Evolutionary conservation across 106 monocot genomes (phyloP).

Genomic region (Dendrobium nobile): DNA sequence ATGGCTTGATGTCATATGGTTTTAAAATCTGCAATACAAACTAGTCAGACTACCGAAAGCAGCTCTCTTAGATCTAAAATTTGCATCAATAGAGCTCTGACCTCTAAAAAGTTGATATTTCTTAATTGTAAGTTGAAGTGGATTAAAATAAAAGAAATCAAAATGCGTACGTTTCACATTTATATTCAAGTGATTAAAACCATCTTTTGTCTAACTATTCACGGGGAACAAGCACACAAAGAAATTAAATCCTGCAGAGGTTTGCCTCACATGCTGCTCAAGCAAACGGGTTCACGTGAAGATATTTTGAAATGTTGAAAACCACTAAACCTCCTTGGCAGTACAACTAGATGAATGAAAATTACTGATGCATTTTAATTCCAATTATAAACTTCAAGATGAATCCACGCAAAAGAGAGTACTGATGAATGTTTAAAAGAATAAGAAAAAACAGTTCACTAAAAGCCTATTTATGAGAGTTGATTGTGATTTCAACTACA

Average conservation of each 20-base stretch:
- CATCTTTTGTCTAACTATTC: neutral
- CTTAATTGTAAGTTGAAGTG: neutral
- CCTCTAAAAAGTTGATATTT: neutral
- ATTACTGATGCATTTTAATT: neutral
- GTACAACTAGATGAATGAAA: neutral
- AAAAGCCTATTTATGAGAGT: neutral
- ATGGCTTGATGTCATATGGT: conserved; percentile 72
- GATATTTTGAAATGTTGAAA: neutral
- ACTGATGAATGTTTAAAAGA: neutral
- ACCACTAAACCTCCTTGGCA: neutral
- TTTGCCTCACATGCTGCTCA: neutral
- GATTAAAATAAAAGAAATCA: neutral
- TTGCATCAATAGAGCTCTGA: neutral
- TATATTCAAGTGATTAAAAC: neutral
- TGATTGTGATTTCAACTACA: neutral
- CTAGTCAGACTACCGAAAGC: neutral
- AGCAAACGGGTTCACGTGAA: neutral
- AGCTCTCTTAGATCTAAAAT: neutral
- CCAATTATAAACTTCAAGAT: neutral
- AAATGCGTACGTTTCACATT: neutral
- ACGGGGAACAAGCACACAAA: neutral
- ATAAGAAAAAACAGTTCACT: neutral
- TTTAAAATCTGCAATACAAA: conserved; percentile 46
- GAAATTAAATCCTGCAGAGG: neutral
- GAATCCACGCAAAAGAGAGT: neutral